Conservation (phyloP, 176 grass and related monocot genomes). For the Dendrocalamus sinicus region DNA sequence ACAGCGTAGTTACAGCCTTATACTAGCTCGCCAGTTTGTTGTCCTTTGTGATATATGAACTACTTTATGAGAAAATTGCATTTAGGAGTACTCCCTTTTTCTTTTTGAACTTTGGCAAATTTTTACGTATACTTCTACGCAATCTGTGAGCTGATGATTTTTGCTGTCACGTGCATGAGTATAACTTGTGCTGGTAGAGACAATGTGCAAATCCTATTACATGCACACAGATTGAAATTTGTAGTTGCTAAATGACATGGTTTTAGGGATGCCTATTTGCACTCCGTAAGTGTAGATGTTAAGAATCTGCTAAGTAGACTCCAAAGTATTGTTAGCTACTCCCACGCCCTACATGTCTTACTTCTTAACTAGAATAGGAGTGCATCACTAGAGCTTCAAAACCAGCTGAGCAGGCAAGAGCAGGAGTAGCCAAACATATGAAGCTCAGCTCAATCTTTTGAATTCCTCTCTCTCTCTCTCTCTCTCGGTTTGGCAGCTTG, state of each 20-base stretch:
- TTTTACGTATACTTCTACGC: constrained; percentile 7
- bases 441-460: constrained; percentile 41
- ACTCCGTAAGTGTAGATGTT: neutral
- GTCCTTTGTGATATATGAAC: constrained; percentile 21
- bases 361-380: neutral
- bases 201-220: neutral
- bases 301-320: neutral
- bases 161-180: neutral
- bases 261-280: neutral
- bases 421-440: constrained; percentile 33
- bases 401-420: neutral
- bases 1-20: constrained; percentile 12
- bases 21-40: constrained; percentile 18
- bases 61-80: constrained; percentile 20
- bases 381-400: neutral
- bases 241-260: neutral
- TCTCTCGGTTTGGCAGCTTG: constrained; percentile 42
- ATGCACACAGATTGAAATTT: neutral
- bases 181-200: constrained; percentile 8
- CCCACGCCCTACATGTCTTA: neutral
- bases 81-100: constrained; percentile 8
- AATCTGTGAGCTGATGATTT: neutral
- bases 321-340: no score
- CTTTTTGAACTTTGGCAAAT: neutral
- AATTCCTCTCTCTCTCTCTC: neutral